Conservation (phyloP, 2,329 filamentous ascomycete genomes). For the Neofusicoccum cordaticola region DNA sequence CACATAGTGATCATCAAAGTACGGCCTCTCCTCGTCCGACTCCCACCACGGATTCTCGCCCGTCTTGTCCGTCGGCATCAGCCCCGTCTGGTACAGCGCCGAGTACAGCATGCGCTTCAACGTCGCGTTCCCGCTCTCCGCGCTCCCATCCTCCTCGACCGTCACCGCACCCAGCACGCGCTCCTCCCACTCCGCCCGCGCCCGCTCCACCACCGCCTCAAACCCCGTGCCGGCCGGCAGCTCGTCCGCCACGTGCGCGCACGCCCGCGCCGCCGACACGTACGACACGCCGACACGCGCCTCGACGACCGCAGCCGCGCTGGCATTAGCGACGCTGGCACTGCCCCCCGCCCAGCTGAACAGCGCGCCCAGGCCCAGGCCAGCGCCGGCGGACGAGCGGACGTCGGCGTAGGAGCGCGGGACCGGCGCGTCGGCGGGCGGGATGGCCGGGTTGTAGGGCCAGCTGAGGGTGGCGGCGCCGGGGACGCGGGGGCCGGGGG, state of each 20-base stretch:
- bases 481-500: constrained; percentile 19
- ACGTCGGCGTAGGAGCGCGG: constrained; percentile 21
- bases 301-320: constrained; percentile 38
- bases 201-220: constrained; percentile 38
- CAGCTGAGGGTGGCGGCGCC: constrained; percentile 23
- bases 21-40: constrained; percentile 33
- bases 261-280: constrained; percentile 63
- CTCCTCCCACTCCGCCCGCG: constrained; percentile 47
- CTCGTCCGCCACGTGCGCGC: constrained; percentile 59
- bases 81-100: constrained; percentile 31
- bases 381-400: constrained; percentile 19
- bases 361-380: constrained; percentile 43
- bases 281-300: constrained; percentile 65
- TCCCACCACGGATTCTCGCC: constrained; percentile 45
- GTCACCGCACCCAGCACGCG: constrained; percentile 59
- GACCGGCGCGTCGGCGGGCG: constrained; percentile 18
- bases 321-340: neutral
- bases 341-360: constrained; percentile 43
- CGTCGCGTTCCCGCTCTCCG: constrained; percentile 10
- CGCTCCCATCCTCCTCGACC: neutral
- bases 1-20: constrained; percentile 41
- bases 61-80: constrained; percentile 44
- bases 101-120: constrained; percentile 33
- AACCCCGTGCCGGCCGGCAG: constrained; percentile 42
- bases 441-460: constrained; percentile 20